Evolutionary conservation across 257 asterid species (phyloP).

Genomic region (Nicotiana knightiana): DNA sequence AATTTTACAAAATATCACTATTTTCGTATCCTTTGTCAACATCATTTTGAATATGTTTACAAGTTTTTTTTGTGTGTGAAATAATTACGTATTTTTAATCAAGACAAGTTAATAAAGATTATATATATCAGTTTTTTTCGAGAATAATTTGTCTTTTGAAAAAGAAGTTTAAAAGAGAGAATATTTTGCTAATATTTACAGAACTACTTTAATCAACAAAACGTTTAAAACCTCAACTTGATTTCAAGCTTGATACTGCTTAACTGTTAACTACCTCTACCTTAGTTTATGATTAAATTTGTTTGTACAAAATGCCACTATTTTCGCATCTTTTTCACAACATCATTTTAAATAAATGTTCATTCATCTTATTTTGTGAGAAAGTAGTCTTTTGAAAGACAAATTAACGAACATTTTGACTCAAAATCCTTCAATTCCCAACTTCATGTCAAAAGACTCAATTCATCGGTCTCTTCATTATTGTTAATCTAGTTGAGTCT

Average conservation of each 20-base stretch:
- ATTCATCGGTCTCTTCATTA: no score
- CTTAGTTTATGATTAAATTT: not conserved
- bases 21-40: not conserved
- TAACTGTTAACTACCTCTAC: not conserved
- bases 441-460: not conserved
- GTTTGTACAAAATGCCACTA: not conserved
- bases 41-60: not conserved
- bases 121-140: no score
- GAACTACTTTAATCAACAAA: not conserved
- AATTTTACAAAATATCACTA: not conserved
- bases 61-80: not conserved
- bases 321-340: not conserved
- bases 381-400: not conserved
- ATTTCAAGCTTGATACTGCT: not conserved
- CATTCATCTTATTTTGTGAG: not conserved
- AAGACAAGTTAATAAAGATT: not conserved
- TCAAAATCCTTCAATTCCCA: not conserved
- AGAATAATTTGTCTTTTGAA: not conserved
- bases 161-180: not conserved
- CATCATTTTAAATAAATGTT: not conserved
- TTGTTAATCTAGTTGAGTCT: no score
- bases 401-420: not conserved
- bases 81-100: not conserved
- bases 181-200: not conserved
- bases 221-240: no score